A percentile compares a stretch with the other conserved stretches of the same genome.
phyloP scores from a whole-genome alignment of 768 basidiomycete species.

The Favolaschia claudopus region DNA sequence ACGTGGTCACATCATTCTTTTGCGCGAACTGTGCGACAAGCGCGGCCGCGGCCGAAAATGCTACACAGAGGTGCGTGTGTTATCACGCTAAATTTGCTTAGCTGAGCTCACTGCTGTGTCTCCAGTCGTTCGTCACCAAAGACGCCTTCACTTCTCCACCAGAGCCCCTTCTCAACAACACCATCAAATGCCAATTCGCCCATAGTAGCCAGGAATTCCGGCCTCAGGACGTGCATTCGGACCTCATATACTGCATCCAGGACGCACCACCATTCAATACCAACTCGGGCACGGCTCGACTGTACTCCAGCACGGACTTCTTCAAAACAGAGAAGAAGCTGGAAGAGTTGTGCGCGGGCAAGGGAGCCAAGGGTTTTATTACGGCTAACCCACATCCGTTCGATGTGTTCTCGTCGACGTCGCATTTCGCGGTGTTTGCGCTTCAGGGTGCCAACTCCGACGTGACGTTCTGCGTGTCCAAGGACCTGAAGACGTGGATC shows the following conservation, averaged over 20 bases:
- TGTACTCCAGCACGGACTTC: slow-evolving; percentile 88
- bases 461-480: slow-evolving; percentile 85
- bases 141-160: slow-evolving; percentile 76
- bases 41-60: slow-evolving; percentile 64
- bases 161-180: slow-evolving; percentile 69
- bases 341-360: slow-evolving; percentile 87
- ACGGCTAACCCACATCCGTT: too few species aligned
- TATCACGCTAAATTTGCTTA: neutral
- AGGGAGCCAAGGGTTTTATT: slow-evolving; percentile 85
- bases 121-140: slow-evolving; percentile 87
- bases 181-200: slow-evolving; percentile 85
- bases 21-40: slow-evolving; percentile 69
- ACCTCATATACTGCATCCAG: slow-evolving; percentile 90
- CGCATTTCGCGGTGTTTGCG: slow-evolving; percentile 91
- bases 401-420: slow-evolving; percentile 92
- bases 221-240: slow-evolving; percentile 70
- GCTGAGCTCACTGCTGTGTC: slow-evolving; percentile 14
- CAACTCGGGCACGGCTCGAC: slow-evolving; percentile 66
- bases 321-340: slow-evolving; percentile 68
- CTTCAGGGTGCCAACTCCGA: slow-evolving; percentile 76
- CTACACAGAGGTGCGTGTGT: slow-evolving; percentile 67
- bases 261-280: slow-evolving; percentile 87
- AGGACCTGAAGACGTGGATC: slow-evolving; percentile 85
- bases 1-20: slow-evolving; percentile 78
- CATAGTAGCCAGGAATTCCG: slow-evolving; percentile 86